Conservation (phyloP, 108 stramenopile genomes). For the Cyclotella baltica region DNA sequence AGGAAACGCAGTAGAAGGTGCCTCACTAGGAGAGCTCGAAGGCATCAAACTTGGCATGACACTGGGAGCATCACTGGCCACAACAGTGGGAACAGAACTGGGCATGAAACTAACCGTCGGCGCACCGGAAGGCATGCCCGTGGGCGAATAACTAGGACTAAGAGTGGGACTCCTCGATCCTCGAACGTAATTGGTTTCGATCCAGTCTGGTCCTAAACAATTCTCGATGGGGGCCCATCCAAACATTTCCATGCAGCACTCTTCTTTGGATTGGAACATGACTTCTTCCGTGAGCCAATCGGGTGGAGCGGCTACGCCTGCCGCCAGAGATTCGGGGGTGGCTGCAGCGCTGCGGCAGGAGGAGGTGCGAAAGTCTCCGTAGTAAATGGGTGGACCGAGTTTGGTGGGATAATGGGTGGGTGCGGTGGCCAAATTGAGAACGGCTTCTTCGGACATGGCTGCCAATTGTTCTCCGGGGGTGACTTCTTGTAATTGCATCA, state of each 20-base stretch:
- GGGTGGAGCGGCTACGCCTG: background rate
- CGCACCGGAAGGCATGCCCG: background rate
- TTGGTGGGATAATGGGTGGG: constrained; percentile 33
- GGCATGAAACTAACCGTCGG: constrained; percentile 3
- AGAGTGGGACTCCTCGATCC: constrained; percentile 23
- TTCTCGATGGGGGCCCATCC: constrained; percentile 35
- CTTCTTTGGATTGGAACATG: constrained; percentile 27
- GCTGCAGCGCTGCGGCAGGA: constrained; percentile 18
- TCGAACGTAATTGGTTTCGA: constrained; percentile 30
- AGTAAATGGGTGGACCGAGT: constrained; percentile 24
- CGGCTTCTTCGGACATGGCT: background rate
- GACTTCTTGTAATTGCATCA: background rate
- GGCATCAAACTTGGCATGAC: background rate
- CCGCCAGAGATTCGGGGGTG: background rate
- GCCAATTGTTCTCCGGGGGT: background rate
- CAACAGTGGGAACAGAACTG: background rate
- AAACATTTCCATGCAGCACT: constrained; percentile 32
- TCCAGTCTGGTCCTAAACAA: constrained; percentile 22
- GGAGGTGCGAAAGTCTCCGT: constrained; percentile 39
- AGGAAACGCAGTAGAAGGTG: too few relatives aligned
- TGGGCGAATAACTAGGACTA: constrained; percentile 10
- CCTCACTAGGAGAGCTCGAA: background rate
- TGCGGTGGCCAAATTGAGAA: background rate
- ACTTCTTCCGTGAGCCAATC: constrained; percentile 29
- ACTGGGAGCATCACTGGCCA: constrained; percentile 10